Evolutionary conservation across 768 basidiomycete species (phyloP), one percentile per base, ranked within the genome.

Genomic region (Daedaleopsis sinensis): DNA sequence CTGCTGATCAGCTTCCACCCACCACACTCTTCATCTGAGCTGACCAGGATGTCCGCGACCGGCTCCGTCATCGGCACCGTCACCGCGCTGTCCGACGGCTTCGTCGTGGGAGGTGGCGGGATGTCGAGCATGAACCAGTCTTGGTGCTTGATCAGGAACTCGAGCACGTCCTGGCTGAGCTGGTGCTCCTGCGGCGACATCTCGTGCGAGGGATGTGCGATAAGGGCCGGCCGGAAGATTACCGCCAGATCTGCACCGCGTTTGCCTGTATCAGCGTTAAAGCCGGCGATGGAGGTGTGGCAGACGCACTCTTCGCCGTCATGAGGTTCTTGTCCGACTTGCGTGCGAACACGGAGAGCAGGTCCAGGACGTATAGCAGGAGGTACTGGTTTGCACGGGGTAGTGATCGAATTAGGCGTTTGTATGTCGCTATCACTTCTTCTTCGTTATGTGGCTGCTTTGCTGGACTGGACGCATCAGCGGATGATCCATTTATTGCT

Each of bases 61-160:
- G 63, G 61, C n/a, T 83, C 84, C 21, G 70, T 63, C n/a, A 71
- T 64, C 50, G 52, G 65, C 43, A 58, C 60, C 36, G 50, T 60
- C 55, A 48, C 52, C 19, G 62, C 56, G 53, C 55, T 63, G 51
- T 52, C 61, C 35, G 62, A 60, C 36, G 63, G 64, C 36, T 55
- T 55, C 21, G 65, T 49, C 32, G 72, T 74, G 19, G 85, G 84
- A 2, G 91, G 90, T 1, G 90, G 86, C 7, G 91, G 85, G 44
- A 92, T 90, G 67, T 92, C 94, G 53, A 97, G 77, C 82, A 96
- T 84, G 75, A 99, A 99, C 84, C 89, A 90, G 70, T 96, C 95
- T 72, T 98, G 96, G 64, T 98, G 89, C n/a, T 86, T 89, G 66
- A 99, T 97, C 55, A 99, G 80, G 73, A 97, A 98, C 72, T 98